Evolutionary conservation across 208 protist genomes (phyloP), one percentile per base, ranked within the genome.

Genomic region (Wallacemonas collosoma): DNA sequence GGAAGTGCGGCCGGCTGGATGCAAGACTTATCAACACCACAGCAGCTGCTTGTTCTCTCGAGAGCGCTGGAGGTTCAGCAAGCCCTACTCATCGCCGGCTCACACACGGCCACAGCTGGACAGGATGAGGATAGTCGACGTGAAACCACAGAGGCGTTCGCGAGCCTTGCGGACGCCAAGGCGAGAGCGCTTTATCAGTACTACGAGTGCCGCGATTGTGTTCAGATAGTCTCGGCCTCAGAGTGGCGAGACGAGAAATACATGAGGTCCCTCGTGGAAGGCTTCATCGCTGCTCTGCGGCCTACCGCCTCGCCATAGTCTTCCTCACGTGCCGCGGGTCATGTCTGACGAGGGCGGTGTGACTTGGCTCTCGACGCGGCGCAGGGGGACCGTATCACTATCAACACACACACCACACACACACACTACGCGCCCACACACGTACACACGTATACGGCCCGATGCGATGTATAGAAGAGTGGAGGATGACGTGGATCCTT

Each of bases 11-110:
- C 40, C 7, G 60, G 60, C 60, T 65, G 60, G 60, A 44, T 65
- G 60, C 60, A 65, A 48, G 60, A 65, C n/a, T 41, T 65, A 5
- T 4, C 60, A 8, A 38, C 41, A 5, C 41, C 60, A 4, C 43
- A 44, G 60, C 60, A 65, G 60, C 60, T 65, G 0, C 38, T 50
- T 8, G 60, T 65, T 3, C 43, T 65, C 11, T 65, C 60, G 60
- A 6, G 60, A 3, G 60, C 44, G 60, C 14, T 15, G 4, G 60
- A 15, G 7, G 60, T 65, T 0, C 60, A 65, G 43, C n/a, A 14
- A 8, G 8, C 3, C 41, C 60, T 65, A 41, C 40, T 65, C 11
- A 4, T 8, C 12, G 60, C 60, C 38, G 60, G 60, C 40, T 38
- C 60, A 5, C n/a, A n/a, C 11, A 51, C 60, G 3, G 60, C 60